phyloP scores from a whole-genome alignment of 768 basidiomycete genomes.

The Termitomyces sp. region DNA sequence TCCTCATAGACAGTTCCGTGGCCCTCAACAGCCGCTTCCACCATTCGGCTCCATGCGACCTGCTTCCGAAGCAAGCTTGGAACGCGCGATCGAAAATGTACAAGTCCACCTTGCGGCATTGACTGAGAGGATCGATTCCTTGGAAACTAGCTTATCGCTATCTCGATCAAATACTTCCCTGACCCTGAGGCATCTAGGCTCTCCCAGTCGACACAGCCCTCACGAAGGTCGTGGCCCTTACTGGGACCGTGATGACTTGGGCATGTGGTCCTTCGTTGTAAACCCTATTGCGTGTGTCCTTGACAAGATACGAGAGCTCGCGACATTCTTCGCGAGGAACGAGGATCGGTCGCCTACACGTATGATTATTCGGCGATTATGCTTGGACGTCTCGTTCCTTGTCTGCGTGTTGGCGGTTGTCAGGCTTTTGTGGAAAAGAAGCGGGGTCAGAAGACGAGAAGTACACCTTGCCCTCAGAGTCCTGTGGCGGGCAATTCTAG shows the following conservation, averaged over 20 bases:
- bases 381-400: constrained; percentile 75
- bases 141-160: constrained; percentile 42
- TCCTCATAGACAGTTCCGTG: constrained; percentile 28
- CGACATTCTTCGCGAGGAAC: constrained; percentile 53
- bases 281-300: constrained; percentile 56
- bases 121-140: constrained; percentile 72
- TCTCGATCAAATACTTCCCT: constrained; percentile 34
- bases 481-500: constrained; percentile 68
- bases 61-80: constrained; percentile 50
- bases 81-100: constrained; percentile 73
- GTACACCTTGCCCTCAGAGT: constrained; percentile 58
- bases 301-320: constrained; percentile 41
- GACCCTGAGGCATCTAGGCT: constrained; percentile 32
- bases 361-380: constrained; percentile 66
- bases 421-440: constrained; percentile 59
- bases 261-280: constrained; percentile 75
- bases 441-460: constrained; percentile 64
- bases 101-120: constrained; percentile 81
- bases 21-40: constrained; percentile 26
- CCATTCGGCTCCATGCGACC: constrained; percentile 35
- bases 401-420: constrained; percentile 56
- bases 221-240: constrained; percentile 28
- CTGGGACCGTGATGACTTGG: constrained; percentile 79
- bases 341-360: constrained; percentile 60
- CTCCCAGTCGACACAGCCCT: constrained; percentile 40